phyloP scores from a whole-genome alignment of 805 yeast genomes.

The Crinitomyces ghanaensis region DNA sequence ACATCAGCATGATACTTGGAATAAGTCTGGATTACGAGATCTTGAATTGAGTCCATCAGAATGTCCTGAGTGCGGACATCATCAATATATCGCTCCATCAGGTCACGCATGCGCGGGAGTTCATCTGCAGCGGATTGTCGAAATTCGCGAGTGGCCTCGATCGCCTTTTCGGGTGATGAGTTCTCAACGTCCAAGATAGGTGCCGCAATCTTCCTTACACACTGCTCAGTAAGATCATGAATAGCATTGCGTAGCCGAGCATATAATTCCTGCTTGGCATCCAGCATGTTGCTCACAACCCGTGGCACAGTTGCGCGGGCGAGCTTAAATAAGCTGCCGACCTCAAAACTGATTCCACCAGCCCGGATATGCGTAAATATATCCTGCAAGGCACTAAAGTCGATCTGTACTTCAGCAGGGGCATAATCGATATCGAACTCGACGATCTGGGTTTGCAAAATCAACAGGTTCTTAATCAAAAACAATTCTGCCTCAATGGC shows the following conservation, averaged over 20 bases:
- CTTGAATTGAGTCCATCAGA: constrained; percentile 55
- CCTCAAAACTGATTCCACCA: constrained; percentile 19
- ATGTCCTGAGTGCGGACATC: constrained; percentile 42
- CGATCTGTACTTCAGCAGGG: constrained; percentile 57
- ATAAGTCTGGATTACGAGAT: constrained; percentile 46
- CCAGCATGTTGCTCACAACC: constrained; percentile 71
- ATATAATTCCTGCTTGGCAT: constrained; percentile 64
- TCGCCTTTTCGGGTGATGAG: constrained; percentile 22
- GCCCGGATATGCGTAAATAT: constrained; percentile 33
- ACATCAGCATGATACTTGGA: constrained; percentile 37
- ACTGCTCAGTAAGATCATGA: constrained; percentile 52
- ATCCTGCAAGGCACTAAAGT: constrained; percentile 63
- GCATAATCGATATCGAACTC: constrained; percentile 73
- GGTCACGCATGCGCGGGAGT: constrained; percentile 44
- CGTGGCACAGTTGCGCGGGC: constrained; percentile 65
- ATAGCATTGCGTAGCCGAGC: constrained; percentile 61
- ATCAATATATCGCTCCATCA: constrained; percentile 42
- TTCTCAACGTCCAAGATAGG: constrained; percentile 29
- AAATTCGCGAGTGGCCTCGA: constrained; percentile 31
- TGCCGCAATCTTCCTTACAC: constrained; percentile 37
- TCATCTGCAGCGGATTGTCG: constrained; percentile 39
- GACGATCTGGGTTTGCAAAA: constrained; percentile 56
- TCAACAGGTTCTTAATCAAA: constrained; percentile 57
- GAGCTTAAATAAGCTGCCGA: constrained; percentile 32
- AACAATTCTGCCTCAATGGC: constrained; percentile 50